phyloP scores from a whole-genome alignment of 2,329 filamentous ascomycete species.

The Rosellinia necatrix region DNA sequence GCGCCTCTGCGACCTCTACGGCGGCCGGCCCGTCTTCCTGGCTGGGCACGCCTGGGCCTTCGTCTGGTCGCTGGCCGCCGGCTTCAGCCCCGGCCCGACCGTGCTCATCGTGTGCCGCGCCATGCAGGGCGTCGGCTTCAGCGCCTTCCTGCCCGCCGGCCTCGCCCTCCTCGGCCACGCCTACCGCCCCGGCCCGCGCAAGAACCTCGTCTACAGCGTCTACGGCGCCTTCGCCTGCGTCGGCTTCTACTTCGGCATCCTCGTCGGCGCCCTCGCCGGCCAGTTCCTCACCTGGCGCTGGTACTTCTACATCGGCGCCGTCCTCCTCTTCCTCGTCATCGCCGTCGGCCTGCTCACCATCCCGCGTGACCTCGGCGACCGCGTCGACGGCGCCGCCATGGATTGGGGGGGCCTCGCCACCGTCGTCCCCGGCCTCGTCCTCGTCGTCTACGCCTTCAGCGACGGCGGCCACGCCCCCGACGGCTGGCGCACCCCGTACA shows the following conservation, averaged over 20 bases:
- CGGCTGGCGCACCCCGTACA: slow-evolving; percentile 75
- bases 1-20: slow-evolving; percentile 61
- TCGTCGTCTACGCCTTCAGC: slow-evolving; percentile 77
- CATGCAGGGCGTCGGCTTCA: slow-evolving; percentile 73
- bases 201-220: slow-evolving; percentile 66
- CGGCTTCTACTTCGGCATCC: slow-evolving; percentile 66
- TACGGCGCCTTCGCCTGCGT: slow-evolving; percentile 60
- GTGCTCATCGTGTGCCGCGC: slow-evolving; percentile 78
- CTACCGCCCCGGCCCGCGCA: slow-evolving; percentile 70
- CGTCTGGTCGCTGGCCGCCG: slow-evolving; percentile 70
- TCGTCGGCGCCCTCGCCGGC: slow-evolving; percentile 65
- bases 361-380: slow-evolving; percentile 37
- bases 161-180: slow-evolving; percentile 68
- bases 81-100: slow-evolving; percentile 68
- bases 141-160: slow-evolving; percentile 71
- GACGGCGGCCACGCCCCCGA: slow-evolving; percentile 70
- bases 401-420: slow-evolving; percentile 69
- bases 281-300: slow-evolving; percentile 66
- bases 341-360: slow-evolving; percentile 36
- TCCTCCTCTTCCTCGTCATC: slow-evolving; percentile 33
- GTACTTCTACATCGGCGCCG: slow-evolving; percentile 71
- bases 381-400: slow-evolving; percentile 57
- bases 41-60: slow-evolving; percentile 66
- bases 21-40: slow-evolving; percentile 64
- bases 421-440: slow-evolving; percentile 66